These are phyloP conservation scores for Torulaspora globosa DNA, from an alignment of 1,139 yeast genomes.

Conservation along the genomic window DNA sequence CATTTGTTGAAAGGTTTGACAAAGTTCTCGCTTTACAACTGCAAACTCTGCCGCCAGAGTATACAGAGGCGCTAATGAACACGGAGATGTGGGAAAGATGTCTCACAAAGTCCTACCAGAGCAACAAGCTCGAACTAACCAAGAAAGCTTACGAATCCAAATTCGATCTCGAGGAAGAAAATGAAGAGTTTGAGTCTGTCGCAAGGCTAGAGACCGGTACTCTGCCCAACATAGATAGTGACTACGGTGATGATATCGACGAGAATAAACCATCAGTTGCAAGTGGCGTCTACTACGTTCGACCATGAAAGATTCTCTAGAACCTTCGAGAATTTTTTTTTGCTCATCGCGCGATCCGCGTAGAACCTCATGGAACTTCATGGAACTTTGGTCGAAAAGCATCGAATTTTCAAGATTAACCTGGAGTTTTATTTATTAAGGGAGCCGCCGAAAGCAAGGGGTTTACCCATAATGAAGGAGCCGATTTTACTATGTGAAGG, in stretches of 20 bases:
- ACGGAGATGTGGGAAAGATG: slow-evolving; percentile 18
- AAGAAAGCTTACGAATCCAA: slow-evolving; percentile 7
- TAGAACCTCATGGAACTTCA: slow-evolving; percentile 2
- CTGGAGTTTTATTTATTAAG: slow-evolving; percentile 6
- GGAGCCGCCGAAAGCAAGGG: slow-evolving; percentile 12
- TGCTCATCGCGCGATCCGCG: not conserved
- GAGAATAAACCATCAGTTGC: slow-evolving; percentile 25
- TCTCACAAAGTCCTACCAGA: slow-evolving; percentile 16
- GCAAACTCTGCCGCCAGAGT: slow-evolving; percentile 39
- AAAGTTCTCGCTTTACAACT: slow-evolving; percentile 35
- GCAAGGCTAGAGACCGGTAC: not conserved
- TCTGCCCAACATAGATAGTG: slow-evolving; percentile 15
- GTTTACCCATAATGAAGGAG: slow-evolving; percentile 2
- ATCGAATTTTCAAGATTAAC: slow-evolving; percentile 10
- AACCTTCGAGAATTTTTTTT: slow-evolving; percentile 8
- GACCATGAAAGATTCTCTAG: slow-evolving; percentile 5
- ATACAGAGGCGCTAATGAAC: slow-evolving; percentile 38
- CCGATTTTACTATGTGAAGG: not conserved
- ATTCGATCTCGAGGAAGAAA: not conserved
- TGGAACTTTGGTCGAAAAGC: slow-evolving; percentile 6
- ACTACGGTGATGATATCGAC: slow-evolving; percentile 13
- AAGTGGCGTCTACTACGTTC: slow-evolving; percentile 20
- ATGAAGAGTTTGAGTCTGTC: not conserved
- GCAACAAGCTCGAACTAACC: slow-evolving; percentile 8
- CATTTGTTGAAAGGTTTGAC: slow-evolving; percentile 31